Percentiles rank a stretch among this genome's conserved stretches.
Evolutionary conservation across 2,329 filamentous ascomycete species (phyloP).

Genomic region (Septoria linicola): DNA sequence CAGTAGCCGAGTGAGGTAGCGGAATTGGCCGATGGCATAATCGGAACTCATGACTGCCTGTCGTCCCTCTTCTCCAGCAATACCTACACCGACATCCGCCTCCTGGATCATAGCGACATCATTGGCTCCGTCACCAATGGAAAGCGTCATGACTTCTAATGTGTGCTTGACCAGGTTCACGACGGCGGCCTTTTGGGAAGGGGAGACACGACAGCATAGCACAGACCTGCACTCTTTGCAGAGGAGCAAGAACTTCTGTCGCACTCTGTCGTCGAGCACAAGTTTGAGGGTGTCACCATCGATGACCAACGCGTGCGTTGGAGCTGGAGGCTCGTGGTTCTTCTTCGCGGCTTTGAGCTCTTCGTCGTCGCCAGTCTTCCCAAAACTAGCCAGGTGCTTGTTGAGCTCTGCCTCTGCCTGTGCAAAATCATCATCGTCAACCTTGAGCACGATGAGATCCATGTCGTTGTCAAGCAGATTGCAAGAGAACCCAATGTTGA

Average conservation of each 20-base stretch:
- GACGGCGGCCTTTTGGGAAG: slow-evolving; percentile 95
- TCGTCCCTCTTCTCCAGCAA: slow-evolving; percentile 86
- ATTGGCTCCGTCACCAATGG: slow-evolving; percentile 90
- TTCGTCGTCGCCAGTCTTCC: slow-evolving; percentile 78
- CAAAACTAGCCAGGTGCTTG: slow-evolving; percentile 68
- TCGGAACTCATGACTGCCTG: slow-evolving; percentile 96
- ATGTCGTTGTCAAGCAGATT: slow-evolving; percentile 96
- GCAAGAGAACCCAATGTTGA: slow-evolving; percentile 99
- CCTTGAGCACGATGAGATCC: slow-evolving; percentile 89
- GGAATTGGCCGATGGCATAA: slow-evolving; percentile 92
- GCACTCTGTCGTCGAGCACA: slow-evolving; percentile 76
- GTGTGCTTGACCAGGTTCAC: slow-evolving; percentile 94
- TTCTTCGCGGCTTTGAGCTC: slow-evolving; percentile 76
- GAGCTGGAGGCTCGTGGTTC: slow-evolving; percentile 80
- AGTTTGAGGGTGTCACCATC: slow-evolving; percentile 91
- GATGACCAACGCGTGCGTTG: slow-evolving; percentile 90
- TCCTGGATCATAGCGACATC: slow-evolving; percentile 98
- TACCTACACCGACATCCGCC: slow-evolving; percentile 93
- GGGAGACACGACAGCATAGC: slow-evolving; percentile 94
- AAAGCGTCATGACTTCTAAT: slow-evolving; percentile 92
- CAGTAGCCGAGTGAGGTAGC: slow-evolving; percentile 79
- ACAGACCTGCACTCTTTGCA: slow-evolving; percentile 98
- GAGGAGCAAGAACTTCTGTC: slow-evolving; percentile 88
- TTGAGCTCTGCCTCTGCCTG: slow-evolving; percentile 71
- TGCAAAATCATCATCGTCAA: slow-evolving; percentile 69